phyloP scores from a whole-genome alignment of 805 yeast genomes.

The Candida orba region DNA sequence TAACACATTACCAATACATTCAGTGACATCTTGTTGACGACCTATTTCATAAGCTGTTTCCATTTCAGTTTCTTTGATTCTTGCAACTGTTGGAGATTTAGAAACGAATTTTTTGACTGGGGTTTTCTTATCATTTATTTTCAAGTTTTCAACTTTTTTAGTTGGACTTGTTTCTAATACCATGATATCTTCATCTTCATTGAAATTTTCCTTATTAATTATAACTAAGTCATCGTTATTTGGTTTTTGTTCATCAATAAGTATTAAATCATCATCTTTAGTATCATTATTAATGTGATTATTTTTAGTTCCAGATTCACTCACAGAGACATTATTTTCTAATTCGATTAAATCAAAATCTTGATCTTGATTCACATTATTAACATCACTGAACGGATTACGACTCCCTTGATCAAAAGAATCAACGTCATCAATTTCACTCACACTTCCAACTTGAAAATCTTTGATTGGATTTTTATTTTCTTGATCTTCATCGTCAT shows the following conservation, averaged over 20 bases:
- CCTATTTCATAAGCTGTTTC: conserved; percentile 75
- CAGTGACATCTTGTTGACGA: conserved; percentile 95
- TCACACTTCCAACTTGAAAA: too few species aligned
- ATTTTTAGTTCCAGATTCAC: too few species aligned
- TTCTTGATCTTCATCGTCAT: neutral
- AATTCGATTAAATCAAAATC: conserved; percentile 7
- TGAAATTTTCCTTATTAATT: conserved; percentile 8
- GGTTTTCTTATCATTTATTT: neutral
- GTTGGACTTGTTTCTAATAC: conserved; percentile 3
- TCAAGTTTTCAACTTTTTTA: neutral
- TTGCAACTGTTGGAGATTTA: conserved; percentile 20
- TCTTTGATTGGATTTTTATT: neutral
- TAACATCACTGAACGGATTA: neutral
- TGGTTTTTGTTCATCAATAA: too few species aligned
- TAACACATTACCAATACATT: conserved; percentile 89
- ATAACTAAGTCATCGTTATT: conserved; percentile 15
- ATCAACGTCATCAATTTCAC: too few species aligned
- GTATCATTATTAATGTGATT: conserved; percentile 1
- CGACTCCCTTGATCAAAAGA: too few species aligned
- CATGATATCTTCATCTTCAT: conserved; percentile 3
- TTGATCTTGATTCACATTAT: neutral
- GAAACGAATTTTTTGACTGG: neutral
- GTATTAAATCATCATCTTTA: conserved; percentile 13
- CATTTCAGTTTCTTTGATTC: conserved; percentile 49
- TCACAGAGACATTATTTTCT: neutral